These are phyloP conservation scores for Rehmannia glutinosa DNA, from an alignment of 257 asterid species.

Conservation along the genomic window DNA sequence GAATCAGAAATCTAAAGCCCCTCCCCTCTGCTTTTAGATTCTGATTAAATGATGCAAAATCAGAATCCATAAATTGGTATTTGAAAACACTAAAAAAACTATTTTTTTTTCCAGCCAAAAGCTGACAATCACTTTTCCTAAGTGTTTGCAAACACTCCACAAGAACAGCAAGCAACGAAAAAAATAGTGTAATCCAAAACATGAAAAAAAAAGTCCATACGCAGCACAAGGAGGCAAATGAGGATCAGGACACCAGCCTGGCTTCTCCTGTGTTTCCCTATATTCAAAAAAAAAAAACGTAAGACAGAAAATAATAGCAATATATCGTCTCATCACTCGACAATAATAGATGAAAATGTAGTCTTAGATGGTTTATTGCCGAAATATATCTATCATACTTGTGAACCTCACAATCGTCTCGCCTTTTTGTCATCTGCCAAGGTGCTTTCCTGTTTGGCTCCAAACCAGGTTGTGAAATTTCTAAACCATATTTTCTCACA, in stretches of 20 bases:
- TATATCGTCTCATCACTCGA: neutral
- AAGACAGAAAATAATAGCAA: neutral
- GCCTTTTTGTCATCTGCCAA: conserved; percentile 74
- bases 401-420: conserved; percentile 53
- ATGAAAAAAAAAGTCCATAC: conserved; percentile 26
- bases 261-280: conserved; percentile 57
- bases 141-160: no score
- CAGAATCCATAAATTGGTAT: no score
- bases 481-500: conserved; percentile 69
- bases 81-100: no score
- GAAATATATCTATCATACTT: conserved; percentile 38
- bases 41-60: no score
- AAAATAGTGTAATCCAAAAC: neutral
- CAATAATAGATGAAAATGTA: neutral
- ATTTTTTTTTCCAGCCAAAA: no score
- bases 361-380: neutral
- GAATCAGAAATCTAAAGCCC: no score
- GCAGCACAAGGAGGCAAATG: conserved; percentile 86
- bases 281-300: conserved; percentile 6
- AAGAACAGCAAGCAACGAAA: no score
- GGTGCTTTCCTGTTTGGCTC: conserved; percentile 36
- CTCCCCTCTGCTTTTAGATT: no score
- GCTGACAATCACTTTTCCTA: no score
- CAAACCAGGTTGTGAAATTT: conserved; percentile 83
- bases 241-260: conserved; percentile 64